Conservation (phyloP, 176 grass and related monocot species). For the Lolium rigidum region DNA sequence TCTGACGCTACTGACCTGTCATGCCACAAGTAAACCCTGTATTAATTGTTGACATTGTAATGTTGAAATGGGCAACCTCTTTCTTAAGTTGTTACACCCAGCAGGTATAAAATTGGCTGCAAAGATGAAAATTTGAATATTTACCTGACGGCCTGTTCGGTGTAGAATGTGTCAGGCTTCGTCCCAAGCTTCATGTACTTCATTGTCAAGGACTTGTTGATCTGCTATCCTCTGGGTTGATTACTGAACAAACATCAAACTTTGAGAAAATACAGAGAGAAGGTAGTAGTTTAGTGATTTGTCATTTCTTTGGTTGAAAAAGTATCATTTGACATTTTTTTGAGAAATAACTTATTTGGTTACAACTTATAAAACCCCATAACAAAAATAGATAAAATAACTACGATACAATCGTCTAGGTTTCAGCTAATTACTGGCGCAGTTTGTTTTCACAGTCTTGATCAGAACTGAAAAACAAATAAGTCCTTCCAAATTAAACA, state of each 20-base stretch:
- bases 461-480: neutral
- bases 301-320: neutral
- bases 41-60: neutral
- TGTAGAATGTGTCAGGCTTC: constrained; percentile 95
- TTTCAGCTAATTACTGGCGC: neutral
- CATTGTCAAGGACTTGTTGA: constrained; percentile 54
- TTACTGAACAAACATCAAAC: neutral
- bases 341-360: neutral
- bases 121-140: neutral
- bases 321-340: neutral
- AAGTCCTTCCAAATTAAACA: constrained; percentile 11
- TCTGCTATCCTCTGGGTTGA: constrained; percentile 34
- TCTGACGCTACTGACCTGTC: constrained; percentile 90
- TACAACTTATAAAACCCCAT: constrained; percentile 1
- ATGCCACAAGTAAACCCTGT: constrained; percentile 18
- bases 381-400: constrained; percentile 1
- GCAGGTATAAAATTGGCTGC: neutral
- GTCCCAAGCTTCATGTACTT: constrained; percentile 98
- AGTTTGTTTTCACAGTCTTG: neutral
- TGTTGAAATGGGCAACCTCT: neutral
- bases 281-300: neutral
- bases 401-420: neutral
- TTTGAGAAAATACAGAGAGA: neutral
- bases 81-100: neutral
- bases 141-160: constrained; percentile 86